Evolutionary conservation across 2,329 filamentous ascomycete genomes (phyloP).

Genomic region (Exophiala spinifera): DNA sequence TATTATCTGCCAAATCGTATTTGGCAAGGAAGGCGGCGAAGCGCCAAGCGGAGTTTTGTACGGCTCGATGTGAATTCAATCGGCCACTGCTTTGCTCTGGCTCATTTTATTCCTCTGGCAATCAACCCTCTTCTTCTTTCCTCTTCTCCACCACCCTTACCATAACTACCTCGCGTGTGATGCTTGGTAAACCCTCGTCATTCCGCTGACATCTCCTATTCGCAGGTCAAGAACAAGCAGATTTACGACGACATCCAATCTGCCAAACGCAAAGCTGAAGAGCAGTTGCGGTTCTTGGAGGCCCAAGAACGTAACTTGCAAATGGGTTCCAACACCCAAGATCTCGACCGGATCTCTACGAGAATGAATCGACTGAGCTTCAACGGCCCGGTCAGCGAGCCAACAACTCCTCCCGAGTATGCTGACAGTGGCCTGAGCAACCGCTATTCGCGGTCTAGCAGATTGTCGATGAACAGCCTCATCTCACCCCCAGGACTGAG

Average conservation of each 20-base stretch:
- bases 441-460: conserved; percentile 77
- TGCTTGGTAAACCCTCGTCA: not conserved
- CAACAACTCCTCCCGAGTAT: conserved; percentile 93
- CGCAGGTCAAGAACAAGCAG: conserved; percentile 83
- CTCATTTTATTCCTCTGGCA: not conserved
- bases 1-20: conserved; percentile 8
- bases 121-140: not conserved
- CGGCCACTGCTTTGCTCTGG: no score
- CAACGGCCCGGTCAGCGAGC: conserved; percentile 78
- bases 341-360: conserved; percentile 80
- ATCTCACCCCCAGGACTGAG: conserved; percentile 74
- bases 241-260: conserved; percentile 90
- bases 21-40: conserved; percentile 17
- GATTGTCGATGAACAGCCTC: conserved; percentile 85
- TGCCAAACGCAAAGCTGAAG: conserved; percentile 84
- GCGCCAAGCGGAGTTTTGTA: conserved; percentile 1
- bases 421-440: conserved; percentile 76
- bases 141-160: not conserved
- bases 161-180: not conserved
- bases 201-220: conserved; percentile 47
- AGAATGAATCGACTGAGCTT: conserved; percentile 42
- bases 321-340: conserved; percentile 71
- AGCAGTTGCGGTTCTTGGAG: conserved; percentile 86
- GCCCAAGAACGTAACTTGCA: conserved; percentile 52
- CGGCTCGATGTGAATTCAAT: no score